phyloP scores from a whole-genome alignment of 176 grass and related monocot species.

The Oryza glumipatula region DNA sequence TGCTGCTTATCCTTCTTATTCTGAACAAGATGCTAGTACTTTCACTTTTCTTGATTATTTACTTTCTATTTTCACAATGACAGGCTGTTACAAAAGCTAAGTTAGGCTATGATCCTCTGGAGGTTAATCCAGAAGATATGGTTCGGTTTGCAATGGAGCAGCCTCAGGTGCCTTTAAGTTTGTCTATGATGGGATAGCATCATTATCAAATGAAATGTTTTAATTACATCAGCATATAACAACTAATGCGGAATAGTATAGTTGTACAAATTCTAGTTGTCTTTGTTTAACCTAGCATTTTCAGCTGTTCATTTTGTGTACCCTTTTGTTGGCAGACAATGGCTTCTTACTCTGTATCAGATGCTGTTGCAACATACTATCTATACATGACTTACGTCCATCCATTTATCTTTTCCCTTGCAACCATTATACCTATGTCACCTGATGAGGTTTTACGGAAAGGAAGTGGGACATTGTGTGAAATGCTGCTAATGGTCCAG shows the following conservation, averaged over 20 bases:
- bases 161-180: slow-evolving; percentile 66
- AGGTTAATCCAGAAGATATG: slow-evolving; percentile 99
- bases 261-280: slow-evolving; percentile 2
- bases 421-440: slow-evolving; percentile 96
- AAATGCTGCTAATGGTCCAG: slow-evolving; percentile 99
- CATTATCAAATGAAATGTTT: slow-evolving; percentile 14
- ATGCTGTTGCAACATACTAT: slow-evolving; percentile 95
- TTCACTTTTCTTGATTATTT: slow-evolving; percentile 22
- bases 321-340: slow-evolving; percentile 73
- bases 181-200: slow-evolving; percentile 5
- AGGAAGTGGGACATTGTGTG: slow-evolving; percentile 98
- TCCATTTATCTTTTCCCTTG: slow-evolving; percentile 99
- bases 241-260: slow-evolving; percentile 30
- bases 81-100: slow-evolving; percentile 99
- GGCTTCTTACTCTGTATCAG: slow-evolving; percentile 99
- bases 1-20: slow-evolving; percentile 8
- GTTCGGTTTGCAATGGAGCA: slow-evolving; percentile 91
- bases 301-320: slow-evolving; percentile 31
- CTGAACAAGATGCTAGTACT: background rate
- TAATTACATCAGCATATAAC: slow-evolving; percentile 13
- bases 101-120: slow-evolving; percentile 92
- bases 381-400: slow-evolving; percentile 99
- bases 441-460: slow-evolving; percentile 94
- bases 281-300: slow-evolving; percentile 26
- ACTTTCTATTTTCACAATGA: slow-evolving; percentile 45